Percentiles rank a stretch among this genome's conserved stretches.
phyloP scores from a whole-genome alignment of 129 eudicot species.

The Centella asiatica region DNA sequence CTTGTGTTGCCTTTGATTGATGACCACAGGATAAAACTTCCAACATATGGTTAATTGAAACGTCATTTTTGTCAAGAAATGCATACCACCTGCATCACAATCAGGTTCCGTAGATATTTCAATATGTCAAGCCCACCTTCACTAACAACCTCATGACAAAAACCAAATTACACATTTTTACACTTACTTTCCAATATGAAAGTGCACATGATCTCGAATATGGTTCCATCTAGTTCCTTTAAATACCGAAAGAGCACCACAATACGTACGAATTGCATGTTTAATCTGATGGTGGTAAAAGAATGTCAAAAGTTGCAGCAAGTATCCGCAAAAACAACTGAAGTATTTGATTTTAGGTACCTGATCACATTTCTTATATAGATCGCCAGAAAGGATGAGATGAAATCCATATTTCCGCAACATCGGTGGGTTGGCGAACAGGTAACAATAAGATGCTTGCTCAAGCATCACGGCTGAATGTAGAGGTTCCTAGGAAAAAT shows the following conservation, averaged over 20 bases:
- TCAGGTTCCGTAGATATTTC: slow-evolving; percentile 11
- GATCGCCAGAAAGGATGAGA: slow-evolving; percentile 95
- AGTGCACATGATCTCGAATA: slow-evolving; percentile 88
- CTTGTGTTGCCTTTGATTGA: slow-evolving; percentile 84
- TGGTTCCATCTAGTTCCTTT: slow-evolving; percentile 81
- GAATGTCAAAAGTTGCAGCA: slow-evolving; percentile 10
- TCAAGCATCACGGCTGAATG: slow-evolving; percentile 95
- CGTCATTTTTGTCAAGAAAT: slow-evolving; percentile 69
- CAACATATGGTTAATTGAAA: slow-evolving; percentile 73
- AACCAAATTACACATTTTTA: slow-evolving; percentile 8
- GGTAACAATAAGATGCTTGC: slow-evolving; percentile 96
- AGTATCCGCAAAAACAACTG: slow-evolving; percentile 4
- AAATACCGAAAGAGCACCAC: slow-evolving; percentile 78
- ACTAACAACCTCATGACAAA: background rate
- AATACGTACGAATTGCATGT: slow-evolving; percentile 93
- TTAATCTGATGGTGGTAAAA: slow-evolving; percentile 48
- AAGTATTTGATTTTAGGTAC: slow-evolving; percentile 25
- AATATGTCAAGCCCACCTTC: background rate
- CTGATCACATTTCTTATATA: slow-evolving; percentile 87
- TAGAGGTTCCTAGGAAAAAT: slow-evolving; percentile 58
- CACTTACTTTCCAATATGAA: slow-evolving; percentile 87
- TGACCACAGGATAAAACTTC: slow-evolving; percentile 86
- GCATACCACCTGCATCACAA: slow-evolving; percentile 80
- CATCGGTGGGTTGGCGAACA: slow-evolving; percentile 75
- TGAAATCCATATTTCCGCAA: slow-evolving; percentile 95